These are phyloP conservation scores for Endocalyx cinctus DNA, from an alignment of 2,329 filamentous ascomycete genomes.

Conservation along the genomic window DNA sequence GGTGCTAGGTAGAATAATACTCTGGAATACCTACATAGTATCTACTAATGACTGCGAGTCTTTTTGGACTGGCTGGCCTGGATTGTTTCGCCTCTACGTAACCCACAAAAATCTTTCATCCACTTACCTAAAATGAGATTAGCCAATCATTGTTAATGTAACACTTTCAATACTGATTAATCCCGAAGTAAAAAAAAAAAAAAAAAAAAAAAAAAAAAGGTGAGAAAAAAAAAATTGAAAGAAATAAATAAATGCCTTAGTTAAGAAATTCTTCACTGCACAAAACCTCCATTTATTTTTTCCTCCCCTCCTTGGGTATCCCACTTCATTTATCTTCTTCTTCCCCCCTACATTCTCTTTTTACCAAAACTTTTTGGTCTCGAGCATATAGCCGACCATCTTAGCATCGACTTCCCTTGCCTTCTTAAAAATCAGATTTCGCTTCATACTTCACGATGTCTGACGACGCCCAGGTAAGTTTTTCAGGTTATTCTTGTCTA, in stretches of 20 bases:
- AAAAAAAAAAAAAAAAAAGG: conserved; percentile 1
- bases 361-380: conserved; percentile 17
- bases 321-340: neutral
- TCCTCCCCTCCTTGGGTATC: conserved; percentile 7
- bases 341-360: conserved; percentile 1
- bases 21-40: too few relatives aligned
- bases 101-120: neutral
- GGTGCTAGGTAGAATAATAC: too few relatives aligned
- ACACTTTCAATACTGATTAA: too few relatives aligned
- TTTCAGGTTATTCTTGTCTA: conserved; percentile 1
- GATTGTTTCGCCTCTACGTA: too few relatives aligned
- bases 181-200: neutral
- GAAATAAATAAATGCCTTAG: neutral
- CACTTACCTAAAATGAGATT: conserved; percentile 1
- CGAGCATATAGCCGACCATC: conserved; percentile 17
- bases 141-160: neutral
- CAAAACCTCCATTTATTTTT: conserved; percentile 1
- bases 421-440: conserved; percentile 7
- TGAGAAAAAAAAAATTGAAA: conserved; percentile 1
- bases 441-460: conserved; percentile 49
- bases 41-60: too few relatives aligned
- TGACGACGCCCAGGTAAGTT: conserved; percentile 49
- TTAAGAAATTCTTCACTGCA: too few relatives aligned
- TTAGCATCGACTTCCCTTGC: conserved; percentile 29
- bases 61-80: too few relatives aligned